phyloP scores from a whole-genome alignment of 2,329 filamentous ascomycete species.

The Pyrenochaeta sp. region DNA sequence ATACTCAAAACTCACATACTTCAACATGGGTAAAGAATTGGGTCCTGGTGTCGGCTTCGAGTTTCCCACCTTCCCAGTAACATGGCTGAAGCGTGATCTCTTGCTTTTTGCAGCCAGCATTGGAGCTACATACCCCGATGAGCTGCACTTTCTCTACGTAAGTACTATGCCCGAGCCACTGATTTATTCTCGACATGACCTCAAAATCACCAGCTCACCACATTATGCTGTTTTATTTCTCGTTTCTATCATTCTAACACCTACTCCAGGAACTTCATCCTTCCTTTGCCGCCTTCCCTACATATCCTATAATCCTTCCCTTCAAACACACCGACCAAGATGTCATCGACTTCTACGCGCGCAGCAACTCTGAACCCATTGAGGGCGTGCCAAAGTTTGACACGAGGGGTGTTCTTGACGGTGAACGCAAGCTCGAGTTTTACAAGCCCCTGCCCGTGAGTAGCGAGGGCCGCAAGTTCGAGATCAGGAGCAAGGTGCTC shows the following conservation, averaged over 20 bases:
- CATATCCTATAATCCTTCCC: constrained; percentile 82
- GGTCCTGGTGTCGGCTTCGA: constrained; percentile 75
- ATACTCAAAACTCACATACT: constrained; percentile 1
- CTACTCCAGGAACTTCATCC: constrained; percentile 80
- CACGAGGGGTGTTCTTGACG: constrained; percentile 77
- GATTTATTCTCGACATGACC: neutral
- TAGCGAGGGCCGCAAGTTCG: constrained; percentile 76
- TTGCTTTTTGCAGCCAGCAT: constrained; percentile 92
- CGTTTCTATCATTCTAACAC: constrained; percentile 4
- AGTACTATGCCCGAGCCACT: constrained; percentile 35
- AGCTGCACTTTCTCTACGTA: constrained; percentile 93
- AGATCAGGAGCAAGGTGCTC: constrained; percentile 78
- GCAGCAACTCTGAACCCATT: constrained; percentile 72
- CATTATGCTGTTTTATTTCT: too few species aligned
- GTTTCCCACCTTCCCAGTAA: constrained; percentile 77
- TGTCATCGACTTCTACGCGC: constrained; percentile 84
- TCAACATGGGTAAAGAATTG: constrained; percentile 42
- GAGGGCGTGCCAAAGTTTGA: constrained; percentile 81
- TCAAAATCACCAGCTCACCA: too few species aligned
- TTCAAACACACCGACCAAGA: constrained; percentile 82
- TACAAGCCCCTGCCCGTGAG: constrained; percentile 77
- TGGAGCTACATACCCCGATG: constrained; percentile 77
- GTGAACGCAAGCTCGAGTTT: constrained; percentile 81
- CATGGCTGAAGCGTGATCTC: constrained; percentile 87
- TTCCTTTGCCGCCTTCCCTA: constrained; percentile 86